Evolutionary conservation across 768 basidiomycete species (phyloP), one percentile per base, ranked within the genome.

Genomic region (Xerocomus spinulosus): DNA sequence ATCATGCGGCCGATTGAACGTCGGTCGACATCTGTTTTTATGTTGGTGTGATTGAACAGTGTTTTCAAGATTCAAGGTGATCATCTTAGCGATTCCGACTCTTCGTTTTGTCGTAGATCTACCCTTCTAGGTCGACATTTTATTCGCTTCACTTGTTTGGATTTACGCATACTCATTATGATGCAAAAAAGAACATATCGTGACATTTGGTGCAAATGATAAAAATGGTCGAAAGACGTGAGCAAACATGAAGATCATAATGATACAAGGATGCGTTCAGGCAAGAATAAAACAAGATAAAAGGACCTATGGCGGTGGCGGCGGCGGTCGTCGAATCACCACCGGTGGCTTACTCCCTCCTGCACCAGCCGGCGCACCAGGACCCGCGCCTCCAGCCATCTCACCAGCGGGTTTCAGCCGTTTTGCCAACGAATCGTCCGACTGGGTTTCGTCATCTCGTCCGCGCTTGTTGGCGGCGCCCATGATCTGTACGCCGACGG

Each of bases 391-490:
- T 12, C 24, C 14, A 13, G 15, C 21, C 7, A n/a, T 24, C 21
- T 63, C 60, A 3, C 29, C 46, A 3, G 79, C 77, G 40, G 80
- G 79, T 59, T 83, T 86, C 44, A 84, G 51, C 36, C 85, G 78
- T 59, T 87, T 87, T 0, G 78, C 81, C 26, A 86, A 68, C 9
- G 82, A 77, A 56, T 82, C 80, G 17, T 82, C 81, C 0, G n/a
- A 61, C 18, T 18, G 58, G 21, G 67, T 62, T 10, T 69, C 71
- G 25, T 81, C 80, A 52, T 87, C 85, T 34, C 84, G 74, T 28
- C 78, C 73, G 23, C 85, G 77, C 54, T 87, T 87, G 26, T 56
- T 68, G 14, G 82, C 81, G 5, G 83, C 84, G 28, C 83, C 84
- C 56, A 80, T 75, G 37, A 85, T 84, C 13, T 77, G 76, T 33